Base-by-base conservation (phyloP, 2,329 filamentous ascomycete species). In the Leptographium radiaticola region DNA sequence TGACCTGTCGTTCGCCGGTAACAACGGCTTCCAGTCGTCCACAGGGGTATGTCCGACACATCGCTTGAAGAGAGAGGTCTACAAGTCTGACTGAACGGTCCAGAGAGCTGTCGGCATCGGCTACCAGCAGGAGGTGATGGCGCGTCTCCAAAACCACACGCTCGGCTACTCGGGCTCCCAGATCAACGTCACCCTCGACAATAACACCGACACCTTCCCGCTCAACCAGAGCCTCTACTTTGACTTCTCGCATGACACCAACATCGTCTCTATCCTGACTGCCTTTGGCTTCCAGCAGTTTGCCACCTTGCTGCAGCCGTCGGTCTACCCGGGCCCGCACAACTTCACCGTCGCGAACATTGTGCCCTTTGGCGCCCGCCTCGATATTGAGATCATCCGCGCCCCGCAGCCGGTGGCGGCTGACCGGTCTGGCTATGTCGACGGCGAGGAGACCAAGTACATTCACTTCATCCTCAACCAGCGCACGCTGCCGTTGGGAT, bases 231-330 rank as follows among this genome's bases (percentile, higher is more conserved):
- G 72, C 25, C 71, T 90, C 16, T 88, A 89, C 65, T 77, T 89
- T 50, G 86, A 89, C 70, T 89, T 89, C 65, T 83, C 79, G 16
- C 86, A 90, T 65, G 86, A 90, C 66, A 84, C 83, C 36, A 87
- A 86, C 63, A 86, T 87, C 56, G 72, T 83, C 60, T 76, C 77
- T 31, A 77, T 89, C 58, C 70, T 89, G 5, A 81, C 84, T 0
- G 86, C 86, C 0, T 86, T 90, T 56, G 85, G 85, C 1, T 71
- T 89, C 48, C 79, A 70, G 3, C 86, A 89, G 62, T 89, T 90
- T 62, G 70, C 74, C 1, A 71, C 76, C 20, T 68, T 76, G 15
- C 71, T 89, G 4, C 79, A 81, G 0, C 70, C 75, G 2, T 71
- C 73, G 12, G 66, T 69, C 33, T 75, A 84, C 55, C 75, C 77